phyloP scores from a whole-genome alignment of 2,329 filamentous ascomycete species.

The Cladophialophora exuberans region DNA sequence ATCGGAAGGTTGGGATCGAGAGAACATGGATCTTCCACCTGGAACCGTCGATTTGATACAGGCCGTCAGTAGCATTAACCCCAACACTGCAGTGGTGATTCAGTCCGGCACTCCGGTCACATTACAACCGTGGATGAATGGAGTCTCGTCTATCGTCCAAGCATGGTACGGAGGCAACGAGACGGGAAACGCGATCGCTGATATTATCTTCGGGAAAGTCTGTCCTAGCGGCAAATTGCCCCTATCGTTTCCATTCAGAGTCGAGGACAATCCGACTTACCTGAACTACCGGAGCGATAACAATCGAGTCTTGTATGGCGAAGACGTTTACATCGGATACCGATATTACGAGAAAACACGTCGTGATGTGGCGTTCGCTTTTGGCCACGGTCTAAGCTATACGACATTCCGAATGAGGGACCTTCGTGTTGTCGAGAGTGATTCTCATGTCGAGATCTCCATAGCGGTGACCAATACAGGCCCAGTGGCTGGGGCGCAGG shows the following conservation, averaged over 20 bases:
- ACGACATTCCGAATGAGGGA: constrained; percentile 66
- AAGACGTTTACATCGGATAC: constrained; percentile 81
- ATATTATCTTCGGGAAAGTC: constrained; percentile 73
- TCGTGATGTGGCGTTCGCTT: constrained; percentile 70
- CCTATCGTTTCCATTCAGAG: constrained; percentile 68
- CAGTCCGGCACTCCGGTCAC: constrained; percentile 73
- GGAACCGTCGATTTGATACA: constrained; percentile 60
- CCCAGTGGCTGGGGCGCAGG: constrained; percentile 55
- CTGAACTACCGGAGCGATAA: constrained; percentile 74
- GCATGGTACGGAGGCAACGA: constrained; percentile 91
- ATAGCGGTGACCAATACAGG: constrained; percentile 58
- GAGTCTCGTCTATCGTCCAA: constrained; percentile 65
- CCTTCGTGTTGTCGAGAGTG: constrained; percentile 49
- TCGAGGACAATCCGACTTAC: constrained; percentile 74
- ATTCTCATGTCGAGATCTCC: constrained; percentile 52
- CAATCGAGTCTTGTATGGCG: constrained; percentile 73
- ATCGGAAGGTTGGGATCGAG: constrained; percentile 69
- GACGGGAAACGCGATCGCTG: constrained; percentile 77
- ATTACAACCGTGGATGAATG: constrained; percentile 52
- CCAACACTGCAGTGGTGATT: constrained; percentile 72
- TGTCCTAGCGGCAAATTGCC: constrained; percentile 78
- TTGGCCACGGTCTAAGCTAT: constrained; percentile 80
- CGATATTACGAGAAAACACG: constrained; percentile 76
- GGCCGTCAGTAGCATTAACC: constrained; percentile 67
- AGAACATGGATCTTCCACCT: constrained; percentile 60